Evolutionary conservation across 352 stramenopile species (phyloP).

Genomic region (Phytophthora megakarya): DNA sequence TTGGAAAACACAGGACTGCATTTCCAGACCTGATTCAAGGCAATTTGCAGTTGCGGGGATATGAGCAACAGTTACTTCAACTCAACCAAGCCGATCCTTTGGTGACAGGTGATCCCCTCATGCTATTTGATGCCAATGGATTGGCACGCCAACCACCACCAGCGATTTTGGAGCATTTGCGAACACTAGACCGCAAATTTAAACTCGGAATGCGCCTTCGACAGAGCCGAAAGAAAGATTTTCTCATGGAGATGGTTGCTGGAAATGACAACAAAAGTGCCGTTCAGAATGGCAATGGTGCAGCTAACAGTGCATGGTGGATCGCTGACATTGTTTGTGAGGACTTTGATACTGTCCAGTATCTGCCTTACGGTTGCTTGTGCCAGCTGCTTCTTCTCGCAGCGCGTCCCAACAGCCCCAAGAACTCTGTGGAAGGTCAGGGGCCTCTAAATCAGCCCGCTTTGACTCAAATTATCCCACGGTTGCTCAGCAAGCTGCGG

Average conservation of each 20-base stretch:
- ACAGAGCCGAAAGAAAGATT: conserved; percentile 77
- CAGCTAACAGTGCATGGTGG: conserved; percentile 64
- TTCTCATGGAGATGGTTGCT: conserved; percentile 88
- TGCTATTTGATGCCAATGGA: conserved; percentile 74
- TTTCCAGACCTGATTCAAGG: conserved; percentile 61
- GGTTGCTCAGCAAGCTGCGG: conserved; percentile 58
- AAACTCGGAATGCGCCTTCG: conserved; percentile 80
- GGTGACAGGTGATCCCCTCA: conserved; percentile 63
- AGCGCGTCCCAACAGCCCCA: conserved; percentile 26
- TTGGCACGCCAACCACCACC: conserved; percentile 71
- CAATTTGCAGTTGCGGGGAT: conserved; percentile 70
- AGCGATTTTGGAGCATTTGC: conserved; percentile 78
- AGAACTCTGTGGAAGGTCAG: conserved; percentile 20
- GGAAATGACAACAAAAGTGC: conserved; percentile 44
- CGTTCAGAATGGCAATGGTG: conserved; percentile 19
- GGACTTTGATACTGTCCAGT: conserved; percentile 81
- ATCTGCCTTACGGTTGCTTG: conserved; percentile 76
- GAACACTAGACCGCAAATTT: conserved; percentile 71
- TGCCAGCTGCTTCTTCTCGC: conserved; percentile 81
- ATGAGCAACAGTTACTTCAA: conserved; percentile 74
- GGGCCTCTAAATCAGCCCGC: conserved; percentile 37
- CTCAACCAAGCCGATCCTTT: conserved; percentile 44
- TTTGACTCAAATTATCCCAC: conserved; percentile 55
- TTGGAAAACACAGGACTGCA: conserved; percentile 59
- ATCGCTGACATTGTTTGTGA: conserved; percentile 90